These are phyloP conservation scores for Sequoiadendron giganteum DNA, from an alignment of 75 land plant genomes.

Conservation along the genomic window DNA sequence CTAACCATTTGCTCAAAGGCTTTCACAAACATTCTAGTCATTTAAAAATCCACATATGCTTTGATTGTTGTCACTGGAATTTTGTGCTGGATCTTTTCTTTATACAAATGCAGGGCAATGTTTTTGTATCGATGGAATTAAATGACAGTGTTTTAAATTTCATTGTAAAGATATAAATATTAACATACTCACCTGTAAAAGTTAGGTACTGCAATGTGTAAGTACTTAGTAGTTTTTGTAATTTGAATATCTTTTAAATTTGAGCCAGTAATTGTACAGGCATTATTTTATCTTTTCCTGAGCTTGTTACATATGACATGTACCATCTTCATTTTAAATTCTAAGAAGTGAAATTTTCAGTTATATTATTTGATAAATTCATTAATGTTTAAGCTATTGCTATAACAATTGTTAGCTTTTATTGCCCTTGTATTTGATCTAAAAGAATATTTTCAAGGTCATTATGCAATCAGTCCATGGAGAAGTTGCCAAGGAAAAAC, in stretches of 20 bases:
- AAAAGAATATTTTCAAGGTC: not conserved
- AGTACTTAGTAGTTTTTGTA: too few species aligned
- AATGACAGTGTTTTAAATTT: not conserved
- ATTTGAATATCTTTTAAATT: not conserved
- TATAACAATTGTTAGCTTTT: not conserved
- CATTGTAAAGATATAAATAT: not conserved
- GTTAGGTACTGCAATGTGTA: not conserved
- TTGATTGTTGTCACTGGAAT: not conserved
- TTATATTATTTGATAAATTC: not conserved
- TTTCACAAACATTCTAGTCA: slow-evolving; percentile 10
- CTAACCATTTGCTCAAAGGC: slow-evolving; percentile 1
- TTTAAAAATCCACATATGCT: not conserved
- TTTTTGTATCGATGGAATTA: not conserved
- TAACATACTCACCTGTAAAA: not conserved
- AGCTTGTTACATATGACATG: not conserved
- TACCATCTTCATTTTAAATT: not conserved
- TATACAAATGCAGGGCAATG: not conserved
- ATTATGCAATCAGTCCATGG: not conserved
- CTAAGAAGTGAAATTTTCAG: not conserved
- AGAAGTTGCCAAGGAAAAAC: not conserved
- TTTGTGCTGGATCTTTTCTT: not conserved
- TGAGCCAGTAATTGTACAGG: not conserved
- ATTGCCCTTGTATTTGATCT: not conserved
- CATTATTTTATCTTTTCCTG: not conserved
- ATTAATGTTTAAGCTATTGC: not conserved